These are phyloP conservation scores for Tylopilus vinaceipallidus DNA, from an alignment of 768 basidiomycete genomes.

Conservation along the genomic window DNA sequence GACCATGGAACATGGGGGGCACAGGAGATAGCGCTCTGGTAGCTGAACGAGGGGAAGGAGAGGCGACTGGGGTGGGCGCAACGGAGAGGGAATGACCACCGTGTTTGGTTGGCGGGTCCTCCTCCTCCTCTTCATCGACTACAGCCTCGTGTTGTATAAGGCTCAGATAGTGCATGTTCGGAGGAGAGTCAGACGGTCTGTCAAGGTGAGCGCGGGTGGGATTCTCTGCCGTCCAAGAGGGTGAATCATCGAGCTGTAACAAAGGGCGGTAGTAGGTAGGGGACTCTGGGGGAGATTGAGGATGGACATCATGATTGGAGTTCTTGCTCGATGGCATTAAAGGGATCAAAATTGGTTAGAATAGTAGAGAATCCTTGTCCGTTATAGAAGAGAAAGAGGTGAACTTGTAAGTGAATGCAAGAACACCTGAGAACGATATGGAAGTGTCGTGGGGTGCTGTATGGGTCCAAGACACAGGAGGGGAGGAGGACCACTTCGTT, in stretches of 20 bases:
- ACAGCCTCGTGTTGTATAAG: slow-evolving; percentile 11
- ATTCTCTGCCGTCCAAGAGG: slow-evolving; percentile 19
- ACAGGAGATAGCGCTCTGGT: slow-evolving; percentile 12
- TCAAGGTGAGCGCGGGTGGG: slow-evolving; percentile 4
- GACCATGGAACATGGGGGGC: slow-evolving; percentile 18
- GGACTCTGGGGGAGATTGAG: slow-evolving; percentile 20
- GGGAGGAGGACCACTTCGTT: slow-evolving; percentile 3
- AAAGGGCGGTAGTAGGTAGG: slow-evolving; percentile 27
- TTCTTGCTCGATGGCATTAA: slow-evolving; percentile 33
- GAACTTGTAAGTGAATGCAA: slow-evolving; percentile 35
- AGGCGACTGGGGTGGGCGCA: slow-evolving; percentile 7
- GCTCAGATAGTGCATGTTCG: slow-evolving; percentile 6
- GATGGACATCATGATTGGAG: slow-evolving; percentile 26
- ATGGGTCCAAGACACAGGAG: slow-evolving; percentile 25
- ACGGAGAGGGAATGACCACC: slow-evolving; percentile 24
- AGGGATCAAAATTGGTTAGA: slow-evolving; percentile 14
- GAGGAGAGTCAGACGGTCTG: slow-evolving; percentile 8
- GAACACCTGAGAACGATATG: slow-evolving; percentile 18
- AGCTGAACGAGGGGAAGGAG: slow-evolving; percentile 14
- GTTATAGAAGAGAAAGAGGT: slow-evolving; percentile 6
- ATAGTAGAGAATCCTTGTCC: slow-evolving; percentile 16
- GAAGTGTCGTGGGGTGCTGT: slow-evolving; percentile 20
- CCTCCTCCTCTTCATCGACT: slow-evolving; percentile 21
- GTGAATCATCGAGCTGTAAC: slow-evolving; percentile 33
- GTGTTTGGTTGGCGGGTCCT: slow-evolving; percentile 26